Percentiles rank a stretch among this genome's conserved stretches.
Conservation (phyloP, 805 yeast genomes). For the Saccharomycopsis fermentans region DNA sequence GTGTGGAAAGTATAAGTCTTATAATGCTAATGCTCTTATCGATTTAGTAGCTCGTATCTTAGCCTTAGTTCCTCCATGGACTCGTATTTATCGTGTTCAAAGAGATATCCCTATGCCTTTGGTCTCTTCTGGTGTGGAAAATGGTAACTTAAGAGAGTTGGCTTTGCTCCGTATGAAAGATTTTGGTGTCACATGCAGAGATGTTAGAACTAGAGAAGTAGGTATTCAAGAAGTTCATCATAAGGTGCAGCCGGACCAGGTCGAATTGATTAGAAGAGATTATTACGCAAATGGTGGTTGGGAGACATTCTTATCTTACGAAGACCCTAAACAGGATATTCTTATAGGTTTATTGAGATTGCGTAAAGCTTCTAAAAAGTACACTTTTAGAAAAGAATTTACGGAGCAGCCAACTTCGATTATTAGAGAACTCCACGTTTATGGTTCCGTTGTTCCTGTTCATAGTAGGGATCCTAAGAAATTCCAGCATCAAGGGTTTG, state of each 20-base stretch:
- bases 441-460: conserved; percentile 93
- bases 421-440: conserved; percentile 95
- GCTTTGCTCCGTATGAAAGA: conserved; percentile 97
- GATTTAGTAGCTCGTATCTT: conserved; percentile 92
- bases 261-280: conserved; percentile 88
- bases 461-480: conserved; percentile 96
- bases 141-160: conserved; percentile 90
- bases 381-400: conserved; percentile 86
- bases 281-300: conserved; percentile 97
- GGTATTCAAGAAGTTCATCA: conserved; percentile 98
- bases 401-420: conserved; percentile 76
- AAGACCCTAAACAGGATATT: conserved; percentile 94
- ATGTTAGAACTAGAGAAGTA: conserved; percentile 94
- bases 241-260: conserved; percentile 93
- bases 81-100: conserved; percentile 95
- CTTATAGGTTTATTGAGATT: conserved; percentile 83
- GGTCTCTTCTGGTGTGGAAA: conserved; percentile 95
- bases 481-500: conserved; percentile 98
- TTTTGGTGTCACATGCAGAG: conserved; percentile 92
- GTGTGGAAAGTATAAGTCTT: conserved; percentile 86
- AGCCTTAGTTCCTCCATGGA: conserved; percentile 98
- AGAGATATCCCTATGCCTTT: conserved; percentile 99
- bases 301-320: conserved; percentile 95
- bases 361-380: conserved; percentile 78
- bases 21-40: conserved; percentile 86